phyloP scores from a whole-genome alignment of 2,329 filamentous ascomycete genomes.

The Knoxdaviesia proteae region DNA sequence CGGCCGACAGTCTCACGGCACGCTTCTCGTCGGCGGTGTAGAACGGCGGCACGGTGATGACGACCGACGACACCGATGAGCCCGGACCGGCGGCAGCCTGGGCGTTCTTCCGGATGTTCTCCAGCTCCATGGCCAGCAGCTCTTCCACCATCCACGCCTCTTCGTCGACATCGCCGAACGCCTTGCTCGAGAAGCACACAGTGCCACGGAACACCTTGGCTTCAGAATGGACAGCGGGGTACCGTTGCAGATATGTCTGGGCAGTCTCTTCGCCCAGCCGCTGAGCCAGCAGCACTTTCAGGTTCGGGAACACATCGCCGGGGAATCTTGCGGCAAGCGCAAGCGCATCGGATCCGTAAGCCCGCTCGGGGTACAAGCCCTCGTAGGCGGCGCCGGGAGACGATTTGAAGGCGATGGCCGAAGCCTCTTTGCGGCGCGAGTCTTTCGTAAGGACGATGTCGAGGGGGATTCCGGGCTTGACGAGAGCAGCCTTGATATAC shows the following conservation, averaged over 20 bases:
- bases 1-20: slow-evolving; percentile 63
- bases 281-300: slow-evolving; percentile 78
- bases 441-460: slow-evolving; percentile 97
- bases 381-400: slow-evolving; percentile 42
- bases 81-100: slow-evolving; percentile 62
- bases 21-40: slow-evolving; percentile 82
- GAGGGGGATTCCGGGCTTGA: slow-evolving; percentile 91
- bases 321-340: slow-evolving; percentile 75
- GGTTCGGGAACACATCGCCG: slow-evolving; percentile 80
- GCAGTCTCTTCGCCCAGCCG: slow-evolving; percentile 38
- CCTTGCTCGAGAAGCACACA: slow-evolving; percentile 61
- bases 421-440: slow-evolving; percentile 84
- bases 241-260: slow-evolving; percentile 49
- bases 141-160: slow-evolving; percentile 71
- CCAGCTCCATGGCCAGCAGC: slow-evolving; percentile 85
- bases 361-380: slow-evolving; percentile 62
- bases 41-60: slow-evolving; percentile 78
- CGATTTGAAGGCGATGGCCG: slow-evolving; percentile 86
- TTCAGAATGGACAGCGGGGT: slow-evolving; percentile 58
- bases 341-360: slow-evolving; percentile 81
- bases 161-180: slow-evolving; percentile 32
- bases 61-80: slow-evolving; percentile 53
- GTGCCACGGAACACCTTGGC: slow-evolving; percentile 40
- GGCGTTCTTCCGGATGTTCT: slow-evolving; percentile 77
- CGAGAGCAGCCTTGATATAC: slow-evolving; percentile 87